Evolutionary conservation across 2,329 filamentous ascomycete species (phyloP).

Genomic region (Stemphylium lycopersici): DNA sequence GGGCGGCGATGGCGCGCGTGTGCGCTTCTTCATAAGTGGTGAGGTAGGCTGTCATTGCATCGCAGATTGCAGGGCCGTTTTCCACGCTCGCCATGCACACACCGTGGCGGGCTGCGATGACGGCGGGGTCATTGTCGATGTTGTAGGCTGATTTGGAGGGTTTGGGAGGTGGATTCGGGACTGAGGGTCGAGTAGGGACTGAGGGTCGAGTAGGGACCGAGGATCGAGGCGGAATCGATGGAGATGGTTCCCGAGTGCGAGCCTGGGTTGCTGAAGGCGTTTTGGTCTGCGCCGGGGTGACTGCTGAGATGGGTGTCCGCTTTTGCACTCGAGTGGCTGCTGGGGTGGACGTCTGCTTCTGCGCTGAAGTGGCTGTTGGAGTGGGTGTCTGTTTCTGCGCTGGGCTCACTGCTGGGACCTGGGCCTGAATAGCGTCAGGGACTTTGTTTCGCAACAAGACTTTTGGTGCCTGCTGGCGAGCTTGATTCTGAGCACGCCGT

Average conservation of each 20-base stretch:
- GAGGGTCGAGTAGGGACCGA: too few species aligned
- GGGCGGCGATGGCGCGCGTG: not conserved
- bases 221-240: too few species aligned
- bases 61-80: not conserved
- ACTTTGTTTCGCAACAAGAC: too few species aligned
- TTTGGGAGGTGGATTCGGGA: not conserved
- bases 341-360: too few species aligned
- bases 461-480: not conserved
- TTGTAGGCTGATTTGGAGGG: not conserved
- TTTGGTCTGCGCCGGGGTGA: too few species aligned
- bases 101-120: not conserved
- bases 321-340: too few species aligned
- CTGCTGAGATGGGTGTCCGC: too few species aligned
- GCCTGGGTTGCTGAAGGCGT: not conserved
- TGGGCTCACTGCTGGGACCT: too few species aligned
- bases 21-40: not conserved
- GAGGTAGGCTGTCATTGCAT: not conserved
- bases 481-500: not conserved
- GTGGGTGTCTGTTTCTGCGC: too few species aligned
- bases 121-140: not conserved
- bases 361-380: not conserved
- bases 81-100: constrained; percentile 3
- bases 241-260: not conserved
- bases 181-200: too few species aligned
- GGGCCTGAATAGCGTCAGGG: too few species aligned